These are phyloP conservation scores for Climacium dendroides DNA, from an alignment of 225 moss, liverwort and hornwort species.

Conservation along the genomic window DNA sequence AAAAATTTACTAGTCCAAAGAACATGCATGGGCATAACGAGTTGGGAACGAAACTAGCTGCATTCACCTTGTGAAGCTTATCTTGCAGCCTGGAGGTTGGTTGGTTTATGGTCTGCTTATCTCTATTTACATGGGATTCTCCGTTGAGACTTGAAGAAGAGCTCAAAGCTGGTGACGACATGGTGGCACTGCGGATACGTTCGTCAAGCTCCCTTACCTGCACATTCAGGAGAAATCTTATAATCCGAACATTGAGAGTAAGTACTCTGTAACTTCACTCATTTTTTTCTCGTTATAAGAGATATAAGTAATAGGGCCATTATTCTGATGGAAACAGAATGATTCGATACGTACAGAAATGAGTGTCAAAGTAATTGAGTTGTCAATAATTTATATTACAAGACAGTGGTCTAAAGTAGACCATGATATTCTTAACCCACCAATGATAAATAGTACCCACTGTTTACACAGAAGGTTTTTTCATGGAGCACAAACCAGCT, in stretches of 20 bases:
- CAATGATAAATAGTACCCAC: background rate
- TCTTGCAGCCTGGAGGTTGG: slow-evolving; percentile 1
- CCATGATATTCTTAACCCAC: background rate
- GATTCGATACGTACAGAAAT: background rate
- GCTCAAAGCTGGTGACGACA: slow-evolving; percentile 38
- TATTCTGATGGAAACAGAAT: background rate
- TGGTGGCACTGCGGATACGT: slow-evolving; percentile 41
- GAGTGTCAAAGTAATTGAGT: background rate
- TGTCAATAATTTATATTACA: background rate
- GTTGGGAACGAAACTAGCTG: background rate
- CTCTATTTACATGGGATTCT: background rate
- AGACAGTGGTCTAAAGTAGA: background rate
- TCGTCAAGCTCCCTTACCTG: slow-evolving; percentile 50
- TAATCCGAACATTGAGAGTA: background rate
- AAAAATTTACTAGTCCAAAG: background rate
- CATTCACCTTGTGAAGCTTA: slow-evolving; percentile 9
- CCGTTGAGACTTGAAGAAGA: slow-evolving; percentile 14
- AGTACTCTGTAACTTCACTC: background rate
- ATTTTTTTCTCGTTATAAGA: background rate
- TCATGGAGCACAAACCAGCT: background rate
- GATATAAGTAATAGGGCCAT: background rate
- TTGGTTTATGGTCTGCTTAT: background rate
- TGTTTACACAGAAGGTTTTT: background rate
- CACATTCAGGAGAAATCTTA: background rate
- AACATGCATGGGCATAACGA: background rate